A percentile compares a stretch with the other conserved stretches of the same genome.
Conservation (phyloP, 257 asterid genomes). For the Nicotiana sylvestris region DNA sequence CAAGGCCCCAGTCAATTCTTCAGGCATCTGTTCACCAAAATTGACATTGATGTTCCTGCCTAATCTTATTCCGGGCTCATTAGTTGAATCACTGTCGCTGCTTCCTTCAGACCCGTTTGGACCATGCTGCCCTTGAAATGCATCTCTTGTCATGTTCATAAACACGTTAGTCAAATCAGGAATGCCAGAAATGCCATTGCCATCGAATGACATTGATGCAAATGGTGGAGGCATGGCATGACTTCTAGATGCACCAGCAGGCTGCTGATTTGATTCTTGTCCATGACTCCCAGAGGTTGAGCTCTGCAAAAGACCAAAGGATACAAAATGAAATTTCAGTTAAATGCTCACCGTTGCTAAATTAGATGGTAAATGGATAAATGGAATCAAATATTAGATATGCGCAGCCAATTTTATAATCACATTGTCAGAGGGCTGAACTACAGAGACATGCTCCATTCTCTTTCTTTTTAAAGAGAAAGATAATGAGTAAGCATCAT, state of each 20-base stretch:
- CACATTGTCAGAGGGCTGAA: neutral
- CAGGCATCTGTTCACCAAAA: constrained; percentile 43
- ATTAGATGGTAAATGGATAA: neutral
- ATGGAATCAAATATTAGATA: neutral
- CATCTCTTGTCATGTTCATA: constrained; percentile 41
- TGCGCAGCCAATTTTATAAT: neutral
- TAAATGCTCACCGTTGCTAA: neutral
- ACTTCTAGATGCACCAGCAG: constrained; percentile 40
- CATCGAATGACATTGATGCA: constrained; percentile 46
- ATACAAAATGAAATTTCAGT: neutral
- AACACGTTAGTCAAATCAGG: constrained; percentile 52
- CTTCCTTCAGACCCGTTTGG: constrained; percentile 31
- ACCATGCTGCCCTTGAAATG: constrained; percentile 28
- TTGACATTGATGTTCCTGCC: constrained; percentile 40
- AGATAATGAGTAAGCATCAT: neutral
- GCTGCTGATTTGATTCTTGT: constrained; percentile 28
- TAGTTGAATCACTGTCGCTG: constrained; percentile 17
- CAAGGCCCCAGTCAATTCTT: constrained; percentile 59
- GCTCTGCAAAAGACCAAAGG: constrained; percentile 30
- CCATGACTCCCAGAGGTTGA: constrained; percentile 39
- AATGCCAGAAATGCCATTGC: constrained; percentile 39
- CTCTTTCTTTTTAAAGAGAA: neutral
- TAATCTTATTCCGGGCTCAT: constrained; percentile 36
- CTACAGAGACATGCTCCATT: neutral
- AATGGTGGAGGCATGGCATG: constrained; percentile 37